phyloP scores from a whole-genome alignment of 1,284 basidiomycete species.

The Naganishia liquefaciens region DNA sequence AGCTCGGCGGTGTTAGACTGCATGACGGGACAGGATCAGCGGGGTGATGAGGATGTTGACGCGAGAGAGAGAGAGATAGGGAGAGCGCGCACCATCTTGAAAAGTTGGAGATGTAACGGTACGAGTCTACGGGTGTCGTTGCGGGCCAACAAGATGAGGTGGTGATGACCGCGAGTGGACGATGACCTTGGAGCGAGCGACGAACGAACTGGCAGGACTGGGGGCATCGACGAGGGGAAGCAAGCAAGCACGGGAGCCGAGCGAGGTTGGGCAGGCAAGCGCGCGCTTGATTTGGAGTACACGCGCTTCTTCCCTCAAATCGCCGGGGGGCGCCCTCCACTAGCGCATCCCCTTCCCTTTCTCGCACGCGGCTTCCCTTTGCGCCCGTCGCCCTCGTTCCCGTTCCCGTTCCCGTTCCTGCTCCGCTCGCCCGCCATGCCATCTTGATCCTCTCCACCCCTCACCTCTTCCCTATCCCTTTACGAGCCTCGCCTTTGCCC shows the following conservation, averaged over 20 bases:
- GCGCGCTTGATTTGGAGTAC: constrained; percentile 17
- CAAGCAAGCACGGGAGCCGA: too few species aligned
- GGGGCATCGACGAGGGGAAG: too few species aligned
- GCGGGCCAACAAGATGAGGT: too few species aligned
- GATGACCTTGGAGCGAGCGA: background rate
- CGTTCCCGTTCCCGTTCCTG: background rate
- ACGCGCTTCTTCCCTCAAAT: background rate
- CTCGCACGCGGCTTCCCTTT: background rate
- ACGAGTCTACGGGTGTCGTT: constrained; percentile 30
- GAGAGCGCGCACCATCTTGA: constrained; percentile 2
- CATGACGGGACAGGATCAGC: background rate
- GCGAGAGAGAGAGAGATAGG: background rate
- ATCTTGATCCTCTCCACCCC: constrained; percentile 10
- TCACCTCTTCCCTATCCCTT: background rate
- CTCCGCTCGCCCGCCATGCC: background rate
- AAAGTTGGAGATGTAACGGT: constrained; percentile 26
- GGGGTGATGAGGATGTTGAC: background rate
- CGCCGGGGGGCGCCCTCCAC: background rate
- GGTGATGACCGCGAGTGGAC: background rate
- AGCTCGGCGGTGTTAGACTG: constrained; percentile 61
- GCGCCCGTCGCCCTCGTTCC: too few species aligned
- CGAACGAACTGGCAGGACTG: background rate
- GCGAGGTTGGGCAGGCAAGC: too few species aligned
- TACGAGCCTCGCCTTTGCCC: background rate
- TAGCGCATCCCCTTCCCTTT: background rate